Evolutionary conservation across 2,329 filamentous ascomycete genomes (phyloP).

Genomic region (Aureobasidium sp.): DNA sequence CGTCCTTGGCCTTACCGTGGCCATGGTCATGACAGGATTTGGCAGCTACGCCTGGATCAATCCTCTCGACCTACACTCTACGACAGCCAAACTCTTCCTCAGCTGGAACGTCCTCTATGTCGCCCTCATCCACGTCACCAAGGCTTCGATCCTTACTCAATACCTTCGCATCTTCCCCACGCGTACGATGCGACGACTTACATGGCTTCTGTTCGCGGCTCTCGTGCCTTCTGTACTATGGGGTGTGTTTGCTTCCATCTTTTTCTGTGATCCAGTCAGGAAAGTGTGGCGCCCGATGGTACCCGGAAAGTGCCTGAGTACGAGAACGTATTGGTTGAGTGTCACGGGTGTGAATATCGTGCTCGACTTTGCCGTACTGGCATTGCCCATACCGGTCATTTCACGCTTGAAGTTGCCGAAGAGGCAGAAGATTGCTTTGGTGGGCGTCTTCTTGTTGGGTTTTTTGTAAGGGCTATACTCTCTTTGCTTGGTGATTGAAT

Average conservation of each 20-base stretch:
- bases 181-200: constrained; percentile 29
- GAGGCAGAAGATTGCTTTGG: constrained; percentile 25
- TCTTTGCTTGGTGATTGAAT: neutral
- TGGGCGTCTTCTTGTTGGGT: constrained; percentile 28
- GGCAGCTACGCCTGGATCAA: neutral
- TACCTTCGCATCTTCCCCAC: constrained; percentile 40
- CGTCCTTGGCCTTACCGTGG: constrained; percentile 23
- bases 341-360: constrained; percentile 28
- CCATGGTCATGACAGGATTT: constrained; percentile 9
- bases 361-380: constrained; percentile 27
- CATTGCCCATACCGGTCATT: constrained; percentile 27
- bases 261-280: constrained; percentile 34
- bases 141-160: constrained; percentile 39
- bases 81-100: constrained; percentile 23
- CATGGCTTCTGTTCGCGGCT: constrained; percentile 33
- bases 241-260: constrained; percentile 29
- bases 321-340: constrained; percentile 35
- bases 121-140: constrained; percentile 31
- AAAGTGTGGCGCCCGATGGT: constrained; percentile 32
- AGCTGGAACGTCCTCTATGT: constrained; percentile 26
- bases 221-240: constrained; percentile 24
- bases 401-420: constrained; percentile 24
- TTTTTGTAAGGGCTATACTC: constrained; percentile 27
- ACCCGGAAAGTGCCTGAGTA: constrained; percentile 29
- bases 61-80: constrained; percentile 12